phyloP scores from a whole-genome alignment of 768 basidiomycete species.

The Naganishia friedmannii region DNA sequence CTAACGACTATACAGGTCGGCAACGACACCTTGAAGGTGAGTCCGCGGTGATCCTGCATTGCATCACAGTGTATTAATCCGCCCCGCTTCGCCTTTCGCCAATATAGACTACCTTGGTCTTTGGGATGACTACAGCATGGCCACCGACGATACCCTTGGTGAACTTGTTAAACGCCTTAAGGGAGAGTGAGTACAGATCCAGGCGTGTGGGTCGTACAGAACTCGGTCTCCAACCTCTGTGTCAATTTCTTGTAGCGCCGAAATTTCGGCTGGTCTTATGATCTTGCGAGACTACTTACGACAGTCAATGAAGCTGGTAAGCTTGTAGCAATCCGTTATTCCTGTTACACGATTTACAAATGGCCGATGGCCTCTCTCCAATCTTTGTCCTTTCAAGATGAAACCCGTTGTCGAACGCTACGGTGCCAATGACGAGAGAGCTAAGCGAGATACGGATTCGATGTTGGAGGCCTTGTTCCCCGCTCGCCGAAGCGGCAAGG shows the following conservation, averaged over 20 bases:
- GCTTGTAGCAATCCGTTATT: too few species aligned
- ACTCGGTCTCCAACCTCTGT: too few species aligned
- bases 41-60: too few species aligned
- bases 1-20: conserved; percentile 5
- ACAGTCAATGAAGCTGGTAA: conserved; percentile 20
- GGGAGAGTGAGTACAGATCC: too few species aligned
- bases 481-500: conserved; percentile 16
- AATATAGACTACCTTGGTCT: conserved; percentile 28
- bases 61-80: background rate
- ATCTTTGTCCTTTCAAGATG: too few species aligned
- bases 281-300: conserved; percentile 27
- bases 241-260: background rate
- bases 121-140: conserved; percentile 18
- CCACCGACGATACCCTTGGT: conserved; percentile 15
- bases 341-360: too few species aligned
- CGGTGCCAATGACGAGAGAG: conserved; percentile 29
- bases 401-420: conserved; percentile 29
- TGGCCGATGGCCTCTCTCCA: too few species aligned
- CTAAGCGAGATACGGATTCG: conserved; percentile 23
- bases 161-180: conserved; percentile 20
- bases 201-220: too few species aligned
- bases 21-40: conserved; percentile 25
- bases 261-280: conserved; percentile 8
- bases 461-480: conserved; percentile 33
- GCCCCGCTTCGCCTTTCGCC: background rate